phyloP scores from a whole-genome alignment of 805 yeast genomes.

The Millerozyma miso region DNA sequence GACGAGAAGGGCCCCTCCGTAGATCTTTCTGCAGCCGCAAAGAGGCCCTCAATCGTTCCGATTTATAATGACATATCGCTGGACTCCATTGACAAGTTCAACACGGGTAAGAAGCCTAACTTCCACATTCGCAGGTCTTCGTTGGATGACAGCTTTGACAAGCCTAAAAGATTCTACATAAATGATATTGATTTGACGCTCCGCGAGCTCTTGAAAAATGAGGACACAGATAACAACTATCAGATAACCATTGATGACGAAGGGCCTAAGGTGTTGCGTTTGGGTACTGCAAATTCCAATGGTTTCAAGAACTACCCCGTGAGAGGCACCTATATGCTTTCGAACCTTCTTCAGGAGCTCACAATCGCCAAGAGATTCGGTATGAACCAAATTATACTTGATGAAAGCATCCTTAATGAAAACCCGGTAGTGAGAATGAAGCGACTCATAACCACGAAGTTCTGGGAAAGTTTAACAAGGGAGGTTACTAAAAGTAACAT shows the following conservation, averaged over 20 bases:
- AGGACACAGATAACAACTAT: conserved; percentile 79
- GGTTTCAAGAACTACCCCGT: conserved; percentile 72
- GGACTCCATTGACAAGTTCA: conserved; percentile 5
- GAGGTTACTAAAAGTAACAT: conserved; percentile 59
- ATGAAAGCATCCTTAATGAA: conserved; percentile 79
- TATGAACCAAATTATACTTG: conserved; percentile 69
- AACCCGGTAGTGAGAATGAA: conserved; percentile 78
- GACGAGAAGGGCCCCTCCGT: neutral
- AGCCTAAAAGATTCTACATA: conserved; percentile 58
- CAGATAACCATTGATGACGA: conserved; percentile 49
- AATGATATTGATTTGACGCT: conserved; percentile 72
- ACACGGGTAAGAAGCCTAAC: conserved; percentile 7
- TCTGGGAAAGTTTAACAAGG: conserved; percentile 80
- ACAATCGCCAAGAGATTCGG: conserved; percentile 83
- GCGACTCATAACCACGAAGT: conserved; percentile 67
- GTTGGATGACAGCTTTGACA: conserved; percentile 22
- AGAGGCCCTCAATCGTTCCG: conserved; percentile 29
- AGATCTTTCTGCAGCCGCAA: conserved; percentile 1
- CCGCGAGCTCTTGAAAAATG: conserved; percentile 61
- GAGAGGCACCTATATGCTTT: conserved; percentile 85
- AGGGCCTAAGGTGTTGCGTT: conserved; percentile 27
- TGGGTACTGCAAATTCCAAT: conserved; percentile 72
- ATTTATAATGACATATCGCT: conserved; percentile 14
- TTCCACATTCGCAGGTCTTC: conserved; percentile 27
- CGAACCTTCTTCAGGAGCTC: conserved; percentile 81